phyloP scores from a whole-genome alignment of 495 filamentous ascomycete genomes.

The Rhizodiscina lignyota region DNA sequence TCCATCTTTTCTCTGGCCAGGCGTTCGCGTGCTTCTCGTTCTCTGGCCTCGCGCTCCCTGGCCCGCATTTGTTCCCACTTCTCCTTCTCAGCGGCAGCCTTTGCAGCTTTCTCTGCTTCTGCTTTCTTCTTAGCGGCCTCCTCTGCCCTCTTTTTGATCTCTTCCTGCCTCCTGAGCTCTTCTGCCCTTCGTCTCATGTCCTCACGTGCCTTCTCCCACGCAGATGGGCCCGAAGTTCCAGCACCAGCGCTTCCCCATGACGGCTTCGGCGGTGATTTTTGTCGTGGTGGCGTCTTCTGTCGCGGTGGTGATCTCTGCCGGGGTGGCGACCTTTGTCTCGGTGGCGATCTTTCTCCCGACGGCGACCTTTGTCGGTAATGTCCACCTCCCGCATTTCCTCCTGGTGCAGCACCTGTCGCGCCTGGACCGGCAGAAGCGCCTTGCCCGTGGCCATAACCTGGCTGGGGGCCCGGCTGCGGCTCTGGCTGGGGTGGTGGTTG shows the following conservation, averaged over 20 bases:
- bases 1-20: constrained; percentile 29
- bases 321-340: too few species aligned
- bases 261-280: too few species aligned
- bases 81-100: constrained; percentile 24
- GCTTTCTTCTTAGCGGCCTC: constrained; percentile 21
- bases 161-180: constrained; percentile 38
- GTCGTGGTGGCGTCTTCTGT: too few species aligned
- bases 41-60: constrained; percentile 23
- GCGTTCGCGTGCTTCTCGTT: constrained; percentile 18
- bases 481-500: constrained; percentile 15
- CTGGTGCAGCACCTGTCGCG: too few species aligned
- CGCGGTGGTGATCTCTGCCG: too few species aligned
- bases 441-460: too few species aligned
- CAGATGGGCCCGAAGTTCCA: constrained; percentile 26
- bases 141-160: constrained; percentile 32
- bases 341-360: too few species aligned
- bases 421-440: too few species aligned
- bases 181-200: constrained; percentile 47
- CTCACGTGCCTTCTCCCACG: constrained; percentile 57
- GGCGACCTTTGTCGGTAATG: too few species aligned
- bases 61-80: constrained; percentile 22
- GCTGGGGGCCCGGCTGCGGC: too few species aligned
- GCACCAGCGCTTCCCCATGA: too few species aligned
- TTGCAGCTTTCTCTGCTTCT: constrained; percentile 22
- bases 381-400: too few species aligned